Evolutionary conservation across 129 eudicot genomes (phyloP).

Genomic region (Ambrosia artemisiifolia): DNA sequence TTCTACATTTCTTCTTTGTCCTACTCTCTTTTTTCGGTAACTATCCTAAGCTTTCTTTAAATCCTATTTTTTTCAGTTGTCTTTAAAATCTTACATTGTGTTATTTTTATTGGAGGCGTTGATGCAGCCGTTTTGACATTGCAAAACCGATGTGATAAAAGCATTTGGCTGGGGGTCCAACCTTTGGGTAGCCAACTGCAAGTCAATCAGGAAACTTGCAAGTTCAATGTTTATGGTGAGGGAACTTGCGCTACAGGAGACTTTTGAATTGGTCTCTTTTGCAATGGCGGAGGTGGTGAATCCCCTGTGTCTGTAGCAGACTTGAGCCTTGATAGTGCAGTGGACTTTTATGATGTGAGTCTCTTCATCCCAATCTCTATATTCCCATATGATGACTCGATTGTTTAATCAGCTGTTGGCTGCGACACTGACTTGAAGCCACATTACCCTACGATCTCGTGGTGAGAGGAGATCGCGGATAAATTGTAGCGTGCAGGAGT

Average conservation of each 20-base stretch:
- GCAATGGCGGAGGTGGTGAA: slow-evolving; percentile 7
- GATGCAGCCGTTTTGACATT: neutral
- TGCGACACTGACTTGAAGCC: slow-evolving; percentile 1
- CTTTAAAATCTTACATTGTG: neutral
- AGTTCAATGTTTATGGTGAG: slow-evolving; percentile 10
- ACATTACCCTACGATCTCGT: slow-evolving; percentile 1
- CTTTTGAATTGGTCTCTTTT: slow-evolving; percentile 4
- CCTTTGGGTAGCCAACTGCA: neutral
- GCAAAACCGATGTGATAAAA: slow-evolving; percentile 9
- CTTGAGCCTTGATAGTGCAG: slow-evolving; percentile 2
- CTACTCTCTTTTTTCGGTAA: slow-evolving; percentile 26
- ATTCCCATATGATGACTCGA: slow-evolving; percentile 3
- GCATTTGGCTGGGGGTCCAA: slow-evolving; percentile 6
- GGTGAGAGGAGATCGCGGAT: neutral
- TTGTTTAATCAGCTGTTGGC: neutral
- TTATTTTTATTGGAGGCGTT: neutral
- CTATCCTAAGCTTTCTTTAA: slow-evolving; percentile 1
- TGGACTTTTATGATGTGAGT: slow-evolving; percentile 6
- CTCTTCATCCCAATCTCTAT: neutral
- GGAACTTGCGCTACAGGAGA: slow-evolving; percentile 14
- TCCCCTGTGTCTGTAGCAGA: neutral
- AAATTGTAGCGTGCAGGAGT: slow-evolving; percentile 7
- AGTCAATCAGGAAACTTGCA: slow-evolving; percentile 3
- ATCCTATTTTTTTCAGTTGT: neutral
- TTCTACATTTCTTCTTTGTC: slow-evolving; percentile 8